phyloP scores from a whole-genome alignment of 768 basidiomycete genomes.

The Mycena rebaudengoi region DNA sequence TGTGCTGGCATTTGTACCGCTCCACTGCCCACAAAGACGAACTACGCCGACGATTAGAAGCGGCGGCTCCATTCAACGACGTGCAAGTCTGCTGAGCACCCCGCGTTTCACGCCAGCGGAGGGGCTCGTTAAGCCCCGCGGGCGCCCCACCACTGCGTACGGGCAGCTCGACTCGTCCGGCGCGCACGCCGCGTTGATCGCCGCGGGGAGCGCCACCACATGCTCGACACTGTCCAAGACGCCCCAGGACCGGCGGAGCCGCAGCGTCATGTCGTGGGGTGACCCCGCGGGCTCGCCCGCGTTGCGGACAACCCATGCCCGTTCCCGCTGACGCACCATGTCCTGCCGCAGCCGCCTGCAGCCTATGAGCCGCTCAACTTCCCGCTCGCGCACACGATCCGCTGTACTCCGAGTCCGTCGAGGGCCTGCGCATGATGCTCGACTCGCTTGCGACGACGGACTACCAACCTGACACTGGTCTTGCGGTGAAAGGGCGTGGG shows the following conservation, averaged over 20 bases:
- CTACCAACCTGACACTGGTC: slow-evolving; percentile 92
- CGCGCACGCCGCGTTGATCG: slow-evolving; percentile 52
- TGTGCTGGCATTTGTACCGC: too few species aligned
- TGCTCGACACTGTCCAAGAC: slow-evolving; percentile 74
- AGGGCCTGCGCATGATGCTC: slow-evolving; percentile 96
- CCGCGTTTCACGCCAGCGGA: slow-evolving; percentile 84
- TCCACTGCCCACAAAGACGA: slow-evolving; percentile 91
- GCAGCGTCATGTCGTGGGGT: slow-evolving; percentile 81
- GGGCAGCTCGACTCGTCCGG: slow-evolving; percentile 69
- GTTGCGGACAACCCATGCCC: slow-evolving; percentile 81
- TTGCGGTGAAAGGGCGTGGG: slow-evolving; percentile 98
- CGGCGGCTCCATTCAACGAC: slow-evolving; percentile 63
- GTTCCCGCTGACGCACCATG: slow-evolving; percentile 83
- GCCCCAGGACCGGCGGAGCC: slow-evolving; percentile 75
- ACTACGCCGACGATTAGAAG: slow-evolving; percentile 73
- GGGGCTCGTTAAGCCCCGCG: slow-evolving; percentile 56
- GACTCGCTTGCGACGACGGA: slow-evolving; percentile 98
- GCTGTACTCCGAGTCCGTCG: slow-evolving; percentile 96
- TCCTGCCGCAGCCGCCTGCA: slow-evolving; percentile 90
- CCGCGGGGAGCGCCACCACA: slow-evolving; percentile 54
- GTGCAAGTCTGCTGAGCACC: slow-evolving; percentile 70
- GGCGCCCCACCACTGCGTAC: slow-evolving; percentile 69
- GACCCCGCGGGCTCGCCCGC: slow-evolving; percentile 48
- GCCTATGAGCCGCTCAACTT: slow-evolving; percentile 97
- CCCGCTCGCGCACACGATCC: slow-evolving; percentile 92